A percentile compares a stretch with the other conserved stretches of the same genome.
These are phyloP conservation scores for Suhomyces bribrorum DNA, from an alignment of 1,139 yeast genomes.

Conservation along the genomic window DNA sequence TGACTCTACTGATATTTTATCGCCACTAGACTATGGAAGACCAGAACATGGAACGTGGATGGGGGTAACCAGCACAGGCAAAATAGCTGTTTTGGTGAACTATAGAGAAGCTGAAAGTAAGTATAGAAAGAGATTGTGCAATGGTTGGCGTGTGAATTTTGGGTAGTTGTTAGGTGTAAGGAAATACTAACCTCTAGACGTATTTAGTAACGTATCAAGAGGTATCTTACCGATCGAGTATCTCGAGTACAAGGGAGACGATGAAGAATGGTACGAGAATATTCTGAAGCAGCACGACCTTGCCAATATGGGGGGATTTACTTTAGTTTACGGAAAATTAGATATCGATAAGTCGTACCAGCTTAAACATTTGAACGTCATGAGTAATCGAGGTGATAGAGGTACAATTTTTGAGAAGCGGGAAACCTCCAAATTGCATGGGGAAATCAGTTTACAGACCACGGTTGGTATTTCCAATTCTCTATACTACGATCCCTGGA, in stretches of 20 bases:
- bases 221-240: constrained; percentile 69
- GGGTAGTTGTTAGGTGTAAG: too few relatives aligned
- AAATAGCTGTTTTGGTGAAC: constrained; percentile 75
- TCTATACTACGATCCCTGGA: constrained; percentile 66
- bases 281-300: constrained; percentile 33
- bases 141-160: too few relatives aligned
- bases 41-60: constrained; percentile 90
- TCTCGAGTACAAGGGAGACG: constrained; percentile 41
- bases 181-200: constrained; percentile 8
- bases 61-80: constrained; percentile 65
- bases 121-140: constrained; percentile 13
- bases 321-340: constrained; percentile 69
- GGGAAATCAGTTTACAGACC: constrained; percentile 18
- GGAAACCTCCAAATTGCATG: constrained; percentile 13
- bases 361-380: constrained; percentile 44
- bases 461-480: constrained; percentile 69
- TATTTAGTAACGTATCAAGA: constrained; percentile 49
- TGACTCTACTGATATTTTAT: constrained; percentile 42
- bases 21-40: constrained; percentile 77
- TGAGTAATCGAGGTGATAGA: constrained; percentile 53
- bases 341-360: constrained; percentile 22
- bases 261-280: constrained; percentile 51
- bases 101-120: constrained; percentile 49
- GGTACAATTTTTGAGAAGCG: constrained; percentile 27
- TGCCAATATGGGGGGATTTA: constrained; percentile 75